These are phyloP conservation scores for Dryas alaskensis DNA, from an alignment of 306 rosid genomes.

Conservation along the genomic window DNA sequence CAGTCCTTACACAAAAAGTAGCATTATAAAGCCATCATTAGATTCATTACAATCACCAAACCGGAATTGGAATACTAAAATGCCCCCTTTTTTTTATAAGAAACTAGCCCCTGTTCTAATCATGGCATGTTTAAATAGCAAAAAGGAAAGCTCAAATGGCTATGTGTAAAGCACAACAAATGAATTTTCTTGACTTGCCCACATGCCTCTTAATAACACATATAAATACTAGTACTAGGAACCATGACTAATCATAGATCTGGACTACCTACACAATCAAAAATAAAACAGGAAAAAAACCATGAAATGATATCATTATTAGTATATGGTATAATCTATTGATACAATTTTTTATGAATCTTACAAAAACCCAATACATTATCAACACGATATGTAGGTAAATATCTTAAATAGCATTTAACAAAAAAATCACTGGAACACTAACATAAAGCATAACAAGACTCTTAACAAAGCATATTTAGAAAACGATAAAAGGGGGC, in stretches of 20 bases:
- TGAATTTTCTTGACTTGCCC: background rate
- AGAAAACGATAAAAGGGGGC: no score
- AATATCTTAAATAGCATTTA: no score
- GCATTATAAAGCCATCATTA: background rate
- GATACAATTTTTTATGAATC: no score
- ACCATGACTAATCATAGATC: background rate
- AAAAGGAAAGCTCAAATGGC: background rate
- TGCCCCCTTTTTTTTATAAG: background rate
- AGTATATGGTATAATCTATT: no score
- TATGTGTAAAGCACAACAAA: background rate
- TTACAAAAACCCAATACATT: no score
- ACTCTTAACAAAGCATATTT: background rate
- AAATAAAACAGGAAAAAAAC: background rate
- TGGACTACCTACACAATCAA: background rate
- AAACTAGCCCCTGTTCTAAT: no score
- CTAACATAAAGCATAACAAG: background rate
- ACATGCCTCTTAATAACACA: background rate
- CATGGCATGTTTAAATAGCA: background rate
- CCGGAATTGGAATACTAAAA: background rate
- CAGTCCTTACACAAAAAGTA: background rate
- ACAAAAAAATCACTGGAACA: background rate
- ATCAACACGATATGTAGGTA: no score
- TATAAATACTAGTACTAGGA: background rate
- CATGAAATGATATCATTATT: background rate
- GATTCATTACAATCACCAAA: background rate